Percentiles rank a stretch among this genome's conserved stretches.
phyloP scores from a whole-genome alignment of 2,329 filamentous ascomycete genomes.

The Cladophialophora chaetospira region DNA sequence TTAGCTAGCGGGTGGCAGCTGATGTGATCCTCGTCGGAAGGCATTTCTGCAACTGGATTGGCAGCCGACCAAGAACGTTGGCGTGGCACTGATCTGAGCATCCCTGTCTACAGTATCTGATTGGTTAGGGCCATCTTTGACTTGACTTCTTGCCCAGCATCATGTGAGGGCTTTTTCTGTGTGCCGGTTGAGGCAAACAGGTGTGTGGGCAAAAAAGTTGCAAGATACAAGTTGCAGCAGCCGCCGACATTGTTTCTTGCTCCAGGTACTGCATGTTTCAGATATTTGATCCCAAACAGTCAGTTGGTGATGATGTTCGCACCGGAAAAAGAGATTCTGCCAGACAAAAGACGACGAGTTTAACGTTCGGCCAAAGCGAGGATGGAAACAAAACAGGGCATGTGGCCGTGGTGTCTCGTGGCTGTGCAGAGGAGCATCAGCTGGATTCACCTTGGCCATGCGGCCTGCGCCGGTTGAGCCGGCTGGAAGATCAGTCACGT shows the following conservation, averaged over 20 bases:
- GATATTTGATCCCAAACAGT: slow-evolving; percentile 5
- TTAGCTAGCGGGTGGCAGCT: slow-evolving; percentile 30
- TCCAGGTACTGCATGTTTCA: slow-evolving; percentile 27
- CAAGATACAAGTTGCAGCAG: slow-evolving; percentile 25
- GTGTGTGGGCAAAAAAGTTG: not conserved
- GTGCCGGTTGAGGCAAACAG: not conserved
- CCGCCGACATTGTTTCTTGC: slow-evolving; percentile 21
- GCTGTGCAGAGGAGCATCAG: slow-evolving; percentile 9
- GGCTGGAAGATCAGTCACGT: not conserved
- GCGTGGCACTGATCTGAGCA: slow-evolving; percentile 21
- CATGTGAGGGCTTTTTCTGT: slow-evolving; percentile 24
- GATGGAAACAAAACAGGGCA: not conserved
- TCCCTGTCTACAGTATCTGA: slow-evolving; percentile 27
- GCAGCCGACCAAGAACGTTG: slow-evolving; percentile 11
- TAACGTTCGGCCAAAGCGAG: slow-evolving; percentile 15
- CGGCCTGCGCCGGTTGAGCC: not conserved
- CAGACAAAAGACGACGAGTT: slow-evolving; percentile 7
- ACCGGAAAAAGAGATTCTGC: not conserved
- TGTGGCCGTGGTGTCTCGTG: slow-evolving; percentile 10
- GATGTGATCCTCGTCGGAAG: slow-evolving; percentile 27
- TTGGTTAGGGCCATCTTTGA: slow-evolving; percentile 21
- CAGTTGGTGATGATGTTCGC: slow-evolving; percentile 12
- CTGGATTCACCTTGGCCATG: not conserved
- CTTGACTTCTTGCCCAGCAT: slow-evolving; percentile 16
- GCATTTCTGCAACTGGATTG: slow-evolving; percentile 29